These are phyloP conservation scores for Penicillium sumatraense DNA, from an alignment of 2,329 filamentous ascomycete genomes.

Conservation along the genomic window DNA sequence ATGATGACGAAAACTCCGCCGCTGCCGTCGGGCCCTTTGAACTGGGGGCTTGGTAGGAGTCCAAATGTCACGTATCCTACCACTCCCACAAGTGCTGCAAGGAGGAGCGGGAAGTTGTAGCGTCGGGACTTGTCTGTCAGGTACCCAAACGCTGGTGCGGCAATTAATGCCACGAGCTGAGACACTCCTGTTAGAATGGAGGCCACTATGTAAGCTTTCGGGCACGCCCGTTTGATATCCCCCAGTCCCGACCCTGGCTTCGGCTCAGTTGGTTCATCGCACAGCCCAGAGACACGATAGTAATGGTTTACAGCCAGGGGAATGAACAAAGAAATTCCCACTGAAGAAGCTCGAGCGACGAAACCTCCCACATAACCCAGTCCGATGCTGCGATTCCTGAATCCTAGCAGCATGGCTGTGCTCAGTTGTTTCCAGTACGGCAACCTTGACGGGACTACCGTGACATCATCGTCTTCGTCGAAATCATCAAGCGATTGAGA, in stretches of 20 bases:
- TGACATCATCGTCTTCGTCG: constrained; percentile 10
- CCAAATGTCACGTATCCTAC: constrained; percentile 79
- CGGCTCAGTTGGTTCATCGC: constrained; percentile 55
- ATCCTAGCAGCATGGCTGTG: constrained; percentile 70
- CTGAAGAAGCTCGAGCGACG: constrained; percentile 90
- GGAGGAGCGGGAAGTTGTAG: constrained; percentile 74
- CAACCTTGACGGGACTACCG: constrained; percentile 7
- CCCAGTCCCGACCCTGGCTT: constrained; percentile 35
- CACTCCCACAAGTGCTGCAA: constrained; percentile 74
- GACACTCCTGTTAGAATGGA: constrained; percentile 87
- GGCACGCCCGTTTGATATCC: constrained; percentile 83
- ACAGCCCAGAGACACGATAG: constrained; percentile 81
- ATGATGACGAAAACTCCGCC: constrained; percentile 75
- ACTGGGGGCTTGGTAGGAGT: constrained; percentile 76
- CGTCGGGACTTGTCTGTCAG: constrained; percentile 70
- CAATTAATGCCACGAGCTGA: constrained; percentile 82
- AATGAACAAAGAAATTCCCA: constrained; percentile 93
- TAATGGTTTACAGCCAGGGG: constrained; percentile 91
- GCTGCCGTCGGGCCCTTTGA: constrained; percentile 69
- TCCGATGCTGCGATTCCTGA: constrained; percentile 76
- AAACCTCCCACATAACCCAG: constrained; percentile 93
- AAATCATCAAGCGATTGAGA: constrained; percentile 1
- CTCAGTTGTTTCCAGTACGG: constrained; percentile 60
- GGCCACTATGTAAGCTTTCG: constrained; percentile 83
- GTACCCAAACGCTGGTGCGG: constrained; percentile 85